A percentile compares a stretch with the other conserved stretches of the same genome.
Conservation (phyloP, 164 flowering plant species). For the Annona squamosa region DNA sequence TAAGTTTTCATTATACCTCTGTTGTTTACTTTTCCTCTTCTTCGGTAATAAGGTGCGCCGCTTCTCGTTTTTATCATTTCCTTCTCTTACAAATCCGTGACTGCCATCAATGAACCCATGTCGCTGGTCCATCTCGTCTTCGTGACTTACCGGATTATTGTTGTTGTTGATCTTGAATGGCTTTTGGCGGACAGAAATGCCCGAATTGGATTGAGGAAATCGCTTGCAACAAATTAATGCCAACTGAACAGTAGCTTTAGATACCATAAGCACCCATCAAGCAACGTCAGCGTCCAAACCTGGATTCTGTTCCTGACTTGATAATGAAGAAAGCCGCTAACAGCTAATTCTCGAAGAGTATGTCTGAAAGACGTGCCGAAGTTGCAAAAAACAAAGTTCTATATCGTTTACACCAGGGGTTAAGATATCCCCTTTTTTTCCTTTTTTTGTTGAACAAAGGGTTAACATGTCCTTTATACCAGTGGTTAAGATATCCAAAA, state of each 20-base stretch:
- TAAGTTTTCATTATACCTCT: too few species aligned
- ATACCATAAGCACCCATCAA: not conserved
- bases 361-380: not conserved
- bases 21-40: too few species aligned
- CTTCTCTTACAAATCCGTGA: too few species aligned
- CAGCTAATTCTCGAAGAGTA: not conserved
- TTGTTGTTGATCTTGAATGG: too few species aligned
- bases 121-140: too few species aligned
- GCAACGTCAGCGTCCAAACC: not conserved
- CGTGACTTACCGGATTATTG: too few species aligned
- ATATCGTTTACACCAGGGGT: not conserved
- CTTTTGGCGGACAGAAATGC: too few species aligned
- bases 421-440: not conserved
- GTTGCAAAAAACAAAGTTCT: not conserved
- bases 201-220: too few species aligned
- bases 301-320: not conserved
- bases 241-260: not conserved
- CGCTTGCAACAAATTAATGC: too few species aligned
- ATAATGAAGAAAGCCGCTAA: not conserved
- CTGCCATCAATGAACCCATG: too few species aligned
- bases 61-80: too few species aligned
- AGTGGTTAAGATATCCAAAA: constrained; percentile 10
- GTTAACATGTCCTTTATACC: constrained; percentile 12
- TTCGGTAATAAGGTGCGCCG: too few species aligned
- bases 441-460: not conserved